These are phyloP conservation scores for Abelmoschus esculentus DNA, from an alignment of 345 rosid species.

Conservation along the genomic window DNA sequence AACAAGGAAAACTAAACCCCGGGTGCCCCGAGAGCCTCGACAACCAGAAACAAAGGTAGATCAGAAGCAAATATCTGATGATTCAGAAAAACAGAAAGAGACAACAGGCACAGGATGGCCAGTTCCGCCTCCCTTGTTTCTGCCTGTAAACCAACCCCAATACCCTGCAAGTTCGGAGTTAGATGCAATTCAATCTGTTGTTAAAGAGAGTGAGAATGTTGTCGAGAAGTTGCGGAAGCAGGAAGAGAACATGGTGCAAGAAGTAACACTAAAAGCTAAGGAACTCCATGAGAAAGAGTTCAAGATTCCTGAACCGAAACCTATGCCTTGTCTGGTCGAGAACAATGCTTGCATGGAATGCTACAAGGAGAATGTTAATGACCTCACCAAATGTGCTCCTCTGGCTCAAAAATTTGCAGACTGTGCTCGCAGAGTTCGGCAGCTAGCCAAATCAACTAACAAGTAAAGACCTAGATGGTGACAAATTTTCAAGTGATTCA, in stretches of 20 bases:
- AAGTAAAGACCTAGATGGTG: constrained; percentile 12
- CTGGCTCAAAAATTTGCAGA: constrained; percentile 51
- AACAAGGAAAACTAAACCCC: constrained; percentile 53
- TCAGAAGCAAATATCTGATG: constrained; percentile 36
- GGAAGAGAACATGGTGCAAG: constrained; percentile 56
- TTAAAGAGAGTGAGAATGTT: constrained; percentile 68
- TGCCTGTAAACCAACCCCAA: constrained; percentile 41
- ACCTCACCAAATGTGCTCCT: constrained; percentile 60
- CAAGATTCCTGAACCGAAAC: constrained; percentile 76
- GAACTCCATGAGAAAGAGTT: constrained; percentile 83
- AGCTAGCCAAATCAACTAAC: constrained; percentile 30
- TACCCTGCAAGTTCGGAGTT: constrained; percentile 40
- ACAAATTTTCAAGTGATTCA: not conserved
- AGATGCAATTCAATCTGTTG: constrained; percentile 53
- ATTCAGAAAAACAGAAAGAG: constrained; percentile 35
- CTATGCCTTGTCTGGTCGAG: constrained; percentile 74
- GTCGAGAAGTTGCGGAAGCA: constrained; percentile 63
- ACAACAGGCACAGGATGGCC: constrained; percentile 43
- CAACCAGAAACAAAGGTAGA: constrained; percentile 32
- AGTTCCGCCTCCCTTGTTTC: constrained; percentile 48
- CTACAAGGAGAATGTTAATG: constrained; percentile 56
- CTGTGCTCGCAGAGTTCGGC: constrained; percentile 63
- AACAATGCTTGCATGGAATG: constrained; percentile 66
- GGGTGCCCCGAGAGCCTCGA: constrained; percentile 30
- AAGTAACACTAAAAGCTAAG: constrained; percentile 75